Evolutionary conservation across 2,329 filamentous ascomycete genomes (phyloP), one percentile per base, ranked within the genome.

Genomic region (Rhynchosporium agropyri): DNA sequence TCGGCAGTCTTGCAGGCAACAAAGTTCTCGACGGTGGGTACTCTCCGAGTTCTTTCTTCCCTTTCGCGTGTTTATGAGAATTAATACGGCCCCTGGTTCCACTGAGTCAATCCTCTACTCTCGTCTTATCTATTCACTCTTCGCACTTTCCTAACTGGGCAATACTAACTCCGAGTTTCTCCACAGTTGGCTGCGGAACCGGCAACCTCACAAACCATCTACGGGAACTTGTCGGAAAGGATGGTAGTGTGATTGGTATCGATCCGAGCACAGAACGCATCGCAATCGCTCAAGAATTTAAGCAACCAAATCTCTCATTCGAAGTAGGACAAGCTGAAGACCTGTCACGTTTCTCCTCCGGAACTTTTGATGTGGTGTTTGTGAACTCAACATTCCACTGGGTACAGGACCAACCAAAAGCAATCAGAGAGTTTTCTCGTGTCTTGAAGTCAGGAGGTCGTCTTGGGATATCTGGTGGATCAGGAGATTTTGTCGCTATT

Each of bases 151-250:
- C 20, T 20, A 20, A 20, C 20, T 20, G 20, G 20, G 20, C 20
- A 1, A 20, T 20, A 20, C 20, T 20, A 20, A 20, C 20, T 20
- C 20, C 20, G 20, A 20, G 20, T 20, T 20, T 20, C 20, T 20
- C 20, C 20, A 20, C 20, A 20, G 20, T 75, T 36, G 75, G 75
- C 20, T 76, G 74, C 63, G 75, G 75, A 10, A 72, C 75, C 0
- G 75, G 75, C 5, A 72, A 75, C 36, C 66, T 76, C 38, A 74
- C 73, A 4, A 29, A 68, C 4, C 40, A 64, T 28, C 50, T 66
- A 2, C 49, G 59, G 8, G 33, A 54, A 7, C 38, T 62, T 1
- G 33, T 64, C 15, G 48, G 57, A 7, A 29, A 58, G 3, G 8
- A 40, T 4, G 59, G 59, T 42, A 58, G 7, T 43, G 50, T 64